Conservation (phyloP, 495 filamentous ascomycete genomes). For the Hypoxylon fuscum region DNA sequence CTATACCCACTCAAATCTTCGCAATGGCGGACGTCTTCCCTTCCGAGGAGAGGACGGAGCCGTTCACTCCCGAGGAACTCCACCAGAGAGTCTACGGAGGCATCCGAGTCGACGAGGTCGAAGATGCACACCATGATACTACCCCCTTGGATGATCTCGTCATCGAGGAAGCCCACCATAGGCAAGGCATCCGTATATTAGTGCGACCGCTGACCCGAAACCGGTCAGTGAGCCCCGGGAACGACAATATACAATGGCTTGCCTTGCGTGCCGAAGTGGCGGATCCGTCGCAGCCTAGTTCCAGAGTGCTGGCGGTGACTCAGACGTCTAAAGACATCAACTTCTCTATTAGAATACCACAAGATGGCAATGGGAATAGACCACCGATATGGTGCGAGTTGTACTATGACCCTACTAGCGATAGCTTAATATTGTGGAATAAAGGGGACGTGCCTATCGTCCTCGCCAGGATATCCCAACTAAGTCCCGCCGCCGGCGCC, state of each 20-base stretch:
- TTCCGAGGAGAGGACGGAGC: slow-evolving; percentile 61
- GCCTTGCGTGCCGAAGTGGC: slow-evolving; percentile 56
- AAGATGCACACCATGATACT: slow-evolving; percentile 43
- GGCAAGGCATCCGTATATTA: slow-evolving; percentile 56
- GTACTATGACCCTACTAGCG: slow-evolving; percentile 60
- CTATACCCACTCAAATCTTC: slow-evolving; percentile 19
- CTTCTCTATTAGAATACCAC: slow-evolving; percentile 58
- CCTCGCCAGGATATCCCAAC: slow-evolving; percentile 48
- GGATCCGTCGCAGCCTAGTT: slow-evolving; percentile 50
- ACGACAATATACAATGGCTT: slow-evolving; percentile 55
- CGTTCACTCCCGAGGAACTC: slow-evolving; percentile 59
- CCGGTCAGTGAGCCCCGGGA: slow-evolving; percentile 58
- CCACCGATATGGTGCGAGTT: slow-evolving; percentile 58
- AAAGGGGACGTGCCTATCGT: slow-evolving; percentile 55
- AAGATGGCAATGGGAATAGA: slow-evolving; percentile 47
- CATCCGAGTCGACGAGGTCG: slow-evolving; percentile 45
- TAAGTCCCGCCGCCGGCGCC: slow-evolving; percentile 36
- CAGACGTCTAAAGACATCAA: slow-evolving; percentile 60
- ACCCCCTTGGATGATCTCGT: slow-evolving; percentile 56
- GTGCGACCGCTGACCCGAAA: slow-evolving; percentile 56
- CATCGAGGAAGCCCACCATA: slow-evolving; percentile 52
- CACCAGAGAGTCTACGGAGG: slow-evolving; percentile 48
- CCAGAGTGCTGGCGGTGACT: slow-evolving; percentile 59
- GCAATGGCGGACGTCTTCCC: slow-evolving; percentile 53
- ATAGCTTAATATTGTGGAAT: slow-evolving; percentile 58